Percentiles rank a stretch among this genome's conserved stretches.
Conservation (phyloP, 768 basidiomycete genomes). For the Suillus alpinus region DNA sequence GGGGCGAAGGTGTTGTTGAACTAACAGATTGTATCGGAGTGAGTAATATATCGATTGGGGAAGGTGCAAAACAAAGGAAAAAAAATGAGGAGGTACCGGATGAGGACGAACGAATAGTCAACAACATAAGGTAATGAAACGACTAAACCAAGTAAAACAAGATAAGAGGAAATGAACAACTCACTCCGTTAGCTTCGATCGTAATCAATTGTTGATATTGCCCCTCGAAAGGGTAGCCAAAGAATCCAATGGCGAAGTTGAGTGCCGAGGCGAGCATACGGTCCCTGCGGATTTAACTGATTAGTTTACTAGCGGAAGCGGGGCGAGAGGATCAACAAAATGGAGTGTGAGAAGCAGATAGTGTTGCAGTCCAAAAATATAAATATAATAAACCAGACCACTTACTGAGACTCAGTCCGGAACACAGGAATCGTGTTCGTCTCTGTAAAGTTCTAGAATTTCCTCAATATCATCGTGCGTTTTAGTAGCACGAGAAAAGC, state of each 20-base stretch:
- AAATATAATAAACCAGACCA: slow-evolving; percentile 1
- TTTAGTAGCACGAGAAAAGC: background rate
- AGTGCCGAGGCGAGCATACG: slow-evolving; percentile 67
- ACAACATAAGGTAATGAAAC: too few relatives aligned
- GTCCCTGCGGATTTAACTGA: slow-evolving; percentile 41
- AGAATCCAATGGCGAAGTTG: slow-evolving; percentile 74
- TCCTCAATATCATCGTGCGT: background rate
- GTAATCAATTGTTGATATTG: slow-evolving; percentile 78
- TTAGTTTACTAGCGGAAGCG: background rate
- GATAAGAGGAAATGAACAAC: slow-evolving; percentile 23
- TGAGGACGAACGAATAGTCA: slow-evolving; percentile 14
- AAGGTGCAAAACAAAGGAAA: background rate
- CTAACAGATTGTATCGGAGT: slow-evolving; percentile 25
- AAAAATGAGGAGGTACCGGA: background rate
- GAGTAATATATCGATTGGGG: background rate
- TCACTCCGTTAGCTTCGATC: slow-evolving; percentile 60
- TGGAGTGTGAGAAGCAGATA: background rate
- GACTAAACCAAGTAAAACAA: slow-evolving; percentile 7
- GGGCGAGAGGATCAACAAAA: background rate
- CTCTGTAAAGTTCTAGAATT: slow-evolving; percentile 54
- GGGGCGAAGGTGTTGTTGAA: slow-evolving; percentile 88
- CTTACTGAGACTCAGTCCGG: slow-evolving; percentile 72
- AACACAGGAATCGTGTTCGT: slow-evolving; percentile 70
- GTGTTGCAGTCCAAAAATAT: background rate
- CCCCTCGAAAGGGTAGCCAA: slow-evolving; percentile 67